phyloP scores from a whole-genome alignment of 805 yeast species.

The Candida schatavii region DNA sequence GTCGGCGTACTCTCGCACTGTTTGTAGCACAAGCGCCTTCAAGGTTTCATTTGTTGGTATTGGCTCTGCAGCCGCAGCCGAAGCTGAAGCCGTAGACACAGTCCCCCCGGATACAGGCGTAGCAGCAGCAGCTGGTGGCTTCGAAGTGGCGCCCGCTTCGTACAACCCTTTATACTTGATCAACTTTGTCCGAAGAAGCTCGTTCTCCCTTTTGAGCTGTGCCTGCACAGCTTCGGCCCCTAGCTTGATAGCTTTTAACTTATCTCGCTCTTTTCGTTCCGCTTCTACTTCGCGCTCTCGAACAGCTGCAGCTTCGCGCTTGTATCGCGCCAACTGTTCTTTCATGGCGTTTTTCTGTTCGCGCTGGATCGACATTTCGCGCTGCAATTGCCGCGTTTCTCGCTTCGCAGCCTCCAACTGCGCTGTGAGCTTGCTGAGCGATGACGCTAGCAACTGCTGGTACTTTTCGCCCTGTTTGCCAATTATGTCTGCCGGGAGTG shows the following conservation, averaged over 20 bases:
- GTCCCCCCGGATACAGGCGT: too few species aligned
- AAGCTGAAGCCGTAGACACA: background rate
- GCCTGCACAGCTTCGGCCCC: background rate
- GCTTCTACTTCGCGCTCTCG: background rate
- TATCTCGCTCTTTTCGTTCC: background rate
- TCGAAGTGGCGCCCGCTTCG: background rate
- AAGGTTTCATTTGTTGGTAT: background rate
- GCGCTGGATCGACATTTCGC: background rate
- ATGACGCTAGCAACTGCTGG: conserved; percentile 22
- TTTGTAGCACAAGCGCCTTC: background rate
- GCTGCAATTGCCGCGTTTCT: background rate
- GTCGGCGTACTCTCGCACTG: conserved; percentile 1
- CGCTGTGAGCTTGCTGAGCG: conserved; percentile 24
- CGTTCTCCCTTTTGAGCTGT: conserved; percentile 20
- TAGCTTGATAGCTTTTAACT: background rate
- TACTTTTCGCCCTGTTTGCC: conserved; percentile 26
- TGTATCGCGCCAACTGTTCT: background rate
- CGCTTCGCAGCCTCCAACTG: conserved; percentile 10
- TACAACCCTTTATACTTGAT: conserved; percentile 33
- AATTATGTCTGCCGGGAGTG: conserved; percentile 18
- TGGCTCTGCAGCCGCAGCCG: background rate
- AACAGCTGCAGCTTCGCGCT: background rate
- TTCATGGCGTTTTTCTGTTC: background rate
- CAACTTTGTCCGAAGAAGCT: conserved; percentile 30
- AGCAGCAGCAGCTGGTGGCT: too few species aligned